phyloP scores from a whole-genome alignment of 2,329 filamentous ascomycete species.

The Cercospora zeae-maydis region DNA sequence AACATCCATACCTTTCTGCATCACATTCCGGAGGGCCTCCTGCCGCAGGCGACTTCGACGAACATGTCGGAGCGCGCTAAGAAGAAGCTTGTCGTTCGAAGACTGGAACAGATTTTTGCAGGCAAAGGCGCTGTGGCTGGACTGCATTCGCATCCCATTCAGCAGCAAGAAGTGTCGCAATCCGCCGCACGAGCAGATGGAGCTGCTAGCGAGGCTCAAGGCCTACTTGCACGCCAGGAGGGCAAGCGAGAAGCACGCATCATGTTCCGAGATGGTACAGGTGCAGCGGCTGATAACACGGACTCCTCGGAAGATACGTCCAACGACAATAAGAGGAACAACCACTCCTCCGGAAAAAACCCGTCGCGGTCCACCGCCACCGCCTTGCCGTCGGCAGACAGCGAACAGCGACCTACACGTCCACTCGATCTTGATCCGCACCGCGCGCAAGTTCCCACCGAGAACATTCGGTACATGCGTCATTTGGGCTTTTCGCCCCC shows the following conservation, averaged over 20 bases:
- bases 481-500: constrained; percentile 67
- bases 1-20: constrained; percentile 68
- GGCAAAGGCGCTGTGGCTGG: constrained; percentile 55
- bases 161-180: constrained; percentile 56
- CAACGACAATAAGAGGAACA: background rate
- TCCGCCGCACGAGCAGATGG: constrained; percentile 50
- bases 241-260: constrained; percentile 48
- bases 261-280: constrained; percentile 32
- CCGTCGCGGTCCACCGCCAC: background rate
- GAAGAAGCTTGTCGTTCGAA: constrained; percentile 71
- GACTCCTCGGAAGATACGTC: constrained; percentile 8
- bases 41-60: constrained; percentile 54
- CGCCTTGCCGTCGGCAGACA: background rate
- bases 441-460: constrained; percentile 67
- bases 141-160: constrained; percentile 49
- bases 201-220: constrained; percentile 40
- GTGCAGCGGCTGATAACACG: constrained; percentile 12
- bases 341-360: background rate
- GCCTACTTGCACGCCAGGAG: constrained; percentile 38
- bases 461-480: constrained; percentile 77
- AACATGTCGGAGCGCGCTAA: constrained; percentile 68
- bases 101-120: constrained; percentile 77
- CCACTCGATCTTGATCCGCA: constrained; percentile 74
- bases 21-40: constrained; percentile 66
- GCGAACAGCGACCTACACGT: constrained; percentile 71